Evolutionary conservation across 2,329 filamentous ascomycete genomes (phyloP).

Genomic region (Trichophaea hybrida): DNA sequence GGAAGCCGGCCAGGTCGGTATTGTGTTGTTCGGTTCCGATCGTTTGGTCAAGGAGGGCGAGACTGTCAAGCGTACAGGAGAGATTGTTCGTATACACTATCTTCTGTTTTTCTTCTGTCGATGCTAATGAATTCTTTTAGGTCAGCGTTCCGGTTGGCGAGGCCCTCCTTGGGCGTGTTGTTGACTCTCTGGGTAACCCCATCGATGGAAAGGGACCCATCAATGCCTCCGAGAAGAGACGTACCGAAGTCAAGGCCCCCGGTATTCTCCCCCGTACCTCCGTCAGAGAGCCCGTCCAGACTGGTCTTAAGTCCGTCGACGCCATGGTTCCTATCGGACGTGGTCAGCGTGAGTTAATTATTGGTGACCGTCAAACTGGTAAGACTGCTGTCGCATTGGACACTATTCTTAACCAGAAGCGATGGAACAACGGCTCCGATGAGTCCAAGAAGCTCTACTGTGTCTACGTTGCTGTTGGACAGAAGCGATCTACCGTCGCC

Average conservation of each 20-base stretch:
- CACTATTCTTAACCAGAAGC: constrained; percentile 97
- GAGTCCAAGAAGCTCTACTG: constrained; percentile 99
- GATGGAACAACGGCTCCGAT: constrained; percentile 78
- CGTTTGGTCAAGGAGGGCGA: constrained; percentile 99
- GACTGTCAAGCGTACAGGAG: constrained; percentile 97
- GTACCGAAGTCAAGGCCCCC: constrained; percentile 97
- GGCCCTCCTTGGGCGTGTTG: constrained; percentile 91
- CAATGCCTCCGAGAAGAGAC: constrained; percentile 79
- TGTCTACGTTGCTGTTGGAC: constrained; percentile 95
- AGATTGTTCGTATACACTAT: constrained; percentile 61
- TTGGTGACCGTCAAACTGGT: constrained; percentile 99
- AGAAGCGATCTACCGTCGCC: constrained; percentile 98
- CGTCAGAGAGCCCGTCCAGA: constrained; percentile 98
- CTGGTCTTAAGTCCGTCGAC: constrained; percentile 97
- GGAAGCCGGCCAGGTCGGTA: constrained; percentile 99
- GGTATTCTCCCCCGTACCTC: constrained; percentile 85
- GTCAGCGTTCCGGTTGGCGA: constrained; percentile 90
- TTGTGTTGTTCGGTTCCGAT: constrained; percentile 99
- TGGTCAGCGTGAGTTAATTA: constrained; percentile 99
- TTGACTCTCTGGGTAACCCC: constrained; percentile 97
- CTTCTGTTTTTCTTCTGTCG: background rate
- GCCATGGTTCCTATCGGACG: constrained; percentile 99
- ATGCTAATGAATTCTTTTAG: constrained; percentile 35
- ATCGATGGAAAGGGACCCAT: constrained; percentile 98
- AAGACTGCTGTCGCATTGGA: constrained; percentile 98